Base-by-base conservation (phyloP, 768 basidiomycete genomes). In the Mycena rebaudengoi region DNA sequence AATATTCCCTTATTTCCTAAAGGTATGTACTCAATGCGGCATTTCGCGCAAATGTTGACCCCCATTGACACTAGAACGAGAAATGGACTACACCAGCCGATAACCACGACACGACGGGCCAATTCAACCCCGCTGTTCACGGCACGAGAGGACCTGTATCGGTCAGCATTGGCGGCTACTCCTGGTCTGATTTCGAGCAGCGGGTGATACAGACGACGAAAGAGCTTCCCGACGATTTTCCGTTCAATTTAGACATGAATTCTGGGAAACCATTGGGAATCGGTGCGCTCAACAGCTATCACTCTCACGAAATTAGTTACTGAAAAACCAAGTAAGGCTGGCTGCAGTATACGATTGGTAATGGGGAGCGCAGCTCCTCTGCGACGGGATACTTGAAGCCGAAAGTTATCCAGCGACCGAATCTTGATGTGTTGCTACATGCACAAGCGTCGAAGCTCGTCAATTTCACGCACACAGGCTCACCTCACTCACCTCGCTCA, bases 241-340 rank as follows among this genome's bases (percentile, higher is more conserved):
- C n/a, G n/a, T n/a, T 39, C 35, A 75, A 73, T 46, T 21, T 64
- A 20, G 79, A 80, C 66, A 69, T 71, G 62, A 78, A 79, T 54
- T 65, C 69, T 3, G 79, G 79, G 8, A 56, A 62, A 25, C 64
- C 68, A 1, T 61, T 78, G 6, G 78, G 78, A 4, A 45, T 78
- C 32, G 73, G 77, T 77, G 39, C 32, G 46, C 7, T 13, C 7
- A 13, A 23, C 4, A 25, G 11, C 26, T 18, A 20, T 16, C 3
- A 10, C 37, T 23, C 21, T 11, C 76, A 60, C 23, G 25, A 57
- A 72, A 70, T 43, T 6, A 59, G 65, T 71, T n/a, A n/a, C n/a
- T n/a, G n/a, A 57, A 76, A n/a, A 69, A 23, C 23, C 35, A 40
- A 35, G 7, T 5, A 14, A 71, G 72, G 69, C 25, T 72, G 62